A percentile compares a stretch with the other conserved stretches of the same genome.
Conservation (phyloP, 768 basidiomycete species). For the Pisolithus sp. region DNA sequence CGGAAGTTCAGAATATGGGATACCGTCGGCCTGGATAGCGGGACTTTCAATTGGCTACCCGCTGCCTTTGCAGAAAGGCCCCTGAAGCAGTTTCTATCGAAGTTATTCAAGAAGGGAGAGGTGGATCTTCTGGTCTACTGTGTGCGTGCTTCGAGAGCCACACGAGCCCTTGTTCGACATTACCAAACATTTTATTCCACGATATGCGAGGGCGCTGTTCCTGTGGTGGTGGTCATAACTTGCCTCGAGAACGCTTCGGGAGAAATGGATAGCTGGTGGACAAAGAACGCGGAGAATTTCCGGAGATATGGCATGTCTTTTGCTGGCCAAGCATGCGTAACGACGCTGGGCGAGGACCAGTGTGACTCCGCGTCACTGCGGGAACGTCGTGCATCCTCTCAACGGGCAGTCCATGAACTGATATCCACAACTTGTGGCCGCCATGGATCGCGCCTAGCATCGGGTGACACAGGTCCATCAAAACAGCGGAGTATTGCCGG, state of each 20-base stretch:
- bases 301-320: conserved; percentile 21
- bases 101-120: conserved; percentile 27
- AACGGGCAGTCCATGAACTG: conserved; percentile 15
- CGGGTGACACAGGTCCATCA: neutral
- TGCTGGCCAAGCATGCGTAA: conserved; percentile 27
- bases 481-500: neutral
- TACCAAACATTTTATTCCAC: conserved; percentile 29
- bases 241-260: conserved; percentile 30
- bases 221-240: conserved; percentile 35
- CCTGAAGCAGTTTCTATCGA: conserved; percentile 28
- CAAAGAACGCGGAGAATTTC: conserved; percentile 18
- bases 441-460: neutral
- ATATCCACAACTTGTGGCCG: conserved; percentile 15
- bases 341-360: conserved; percentile 22
- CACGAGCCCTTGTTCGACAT: conserved; percentile 32
- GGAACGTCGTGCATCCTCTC: conserved; percentile 20
- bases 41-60: conserved; percentile 15
- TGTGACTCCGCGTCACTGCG: conserved; percentile 9
- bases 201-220: conserved; percentile 24
- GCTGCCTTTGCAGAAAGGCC: conserved; percentile 19
- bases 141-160: conserved; percentile 35
- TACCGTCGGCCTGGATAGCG: conserved; percentile 33
- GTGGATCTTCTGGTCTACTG: conserved; percentile 36
- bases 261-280: conserved; percentile 33
- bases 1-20: conserved; percentile 24